Base-by-base conservation (phyloP, 2,329 filamentous ascomycete species). In the Alternaria tenuissima region DNA sequence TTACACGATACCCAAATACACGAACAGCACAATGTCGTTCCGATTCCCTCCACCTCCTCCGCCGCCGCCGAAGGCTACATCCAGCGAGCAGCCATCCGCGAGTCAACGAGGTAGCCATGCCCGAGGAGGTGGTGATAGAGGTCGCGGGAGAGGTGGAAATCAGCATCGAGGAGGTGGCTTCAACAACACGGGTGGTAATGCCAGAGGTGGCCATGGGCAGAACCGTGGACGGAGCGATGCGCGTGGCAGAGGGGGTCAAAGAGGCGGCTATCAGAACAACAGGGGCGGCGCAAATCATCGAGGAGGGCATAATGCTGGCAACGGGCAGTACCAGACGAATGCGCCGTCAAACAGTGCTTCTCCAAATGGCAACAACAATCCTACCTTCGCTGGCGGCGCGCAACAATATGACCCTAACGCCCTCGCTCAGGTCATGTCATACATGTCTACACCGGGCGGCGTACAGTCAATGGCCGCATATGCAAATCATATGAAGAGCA, bases 21-120 rank as follows among this genome's bases (percentile, higher is more conserved):
- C 24, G 4, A 8, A 16, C 36, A 6, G 2, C 18, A 52, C 28
- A 2, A 77, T 76, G 73, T 67, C 69, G 68, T 71, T 78, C 67
- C 79, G 76, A 18, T 84, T 83, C 52, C 82, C 82, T n/a, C 82
- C 81, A 42, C 82, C 82, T 32, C 82, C 82, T 39, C 82, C 82
- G 18, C 77, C 77, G 58, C 72, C 76, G 42, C 72, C 73, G 42
- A 78, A 73, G 67, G 71, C 76, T 46, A 47, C 70, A n/a, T 62
- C 72, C 5, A 71, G 67, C 63, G 73, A 67, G 57, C 66, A 67
- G 18, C 48, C 65, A 34, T 71, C 71, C 53, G 51, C 66, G 36
- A 74, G 69, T 51, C 76, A 77, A 59, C 69, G 76, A 62, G 76
- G 74, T 16, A 64, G 69, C 14, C 18, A 41, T 36, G 55, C 56